Percentiles rank a stretch among this genome's conserved stretches.
phyloP scores from a whole-genome alignment of 768 basidiomycete genomes.

The Rhodocollybia butyracea region DNA sequence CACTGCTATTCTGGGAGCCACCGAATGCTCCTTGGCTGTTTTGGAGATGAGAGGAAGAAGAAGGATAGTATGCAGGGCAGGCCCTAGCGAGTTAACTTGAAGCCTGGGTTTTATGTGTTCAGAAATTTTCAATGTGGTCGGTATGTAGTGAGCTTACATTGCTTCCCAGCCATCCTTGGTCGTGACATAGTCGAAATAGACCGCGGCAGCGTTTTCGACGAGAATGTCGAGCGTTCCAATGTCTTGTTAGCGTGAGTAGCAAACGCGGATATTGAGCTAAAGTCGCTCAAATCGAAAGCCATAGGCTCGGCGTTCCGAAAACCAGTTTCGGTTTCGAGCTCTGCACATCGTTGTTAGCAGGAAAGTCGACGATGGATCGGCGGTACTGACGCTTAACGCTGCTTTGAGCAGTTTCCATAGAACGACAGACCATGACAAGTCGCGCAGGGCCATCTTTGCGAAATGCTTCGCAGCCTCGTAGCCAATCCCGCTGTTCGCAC shows the following conservation, averaged over 20 bases:
- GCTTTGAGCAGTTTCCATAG: slow-evolving; percentile 27
- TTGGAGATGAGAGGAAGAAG: slow-evolving; percentile 27
- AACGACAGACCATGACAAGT: slow-evolving; percentile 38
- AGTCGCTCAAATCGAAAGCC: slow-evolving; percentile 37
- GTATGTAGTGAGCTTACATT: slow-evolving; percentile 27
- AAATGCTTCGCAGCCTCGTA: slow-evolving; percentile 46
- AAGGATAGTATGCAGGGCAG: slow-evolving; percentile 26
- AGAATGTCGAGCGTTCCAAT: slow-evolving; percentile 39
- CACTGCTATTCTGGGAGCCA: slow-evolving; percentile 22
- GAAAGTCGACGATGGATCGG: neutral
- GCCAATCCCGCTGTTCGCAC: slow-evolving; percentile 51
- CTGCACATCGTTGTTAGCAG: slow-evolving; percentile 12
- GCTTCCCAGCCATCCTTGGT: slow-evolving; percentile 46
- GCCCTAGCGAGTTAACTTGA: slow-evolving; percentile 33
- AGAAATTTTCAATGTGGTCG: no score
- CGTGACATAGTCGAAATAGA: slow-evolving; percentile 9
- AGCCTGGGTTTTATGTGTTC: slow-evolving; percentile 16
- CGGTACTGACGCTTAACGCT: slow-evolving; percentile 30
- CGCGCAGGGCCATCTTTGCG: slow-evolving; percentile 37
- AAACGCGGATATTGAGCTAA: slow-evolving; percentile 39
- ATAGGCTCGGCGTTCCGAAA: slow-evolving; percentile 33
- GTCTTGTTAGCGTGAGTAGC: slow-evolving; percentile 29
- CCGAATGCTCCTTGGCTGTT: slow-evolving; percentile 20
- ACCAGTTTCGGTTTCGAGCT: slow-evolving; percentile 27
- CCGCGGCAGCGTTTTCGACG: slow-evolving; percentile 40